Percentiles rank a stretch among this genome's conserved stretches.
Conservation (phyloP, 2,329 filamentous ascomycete genomes). For the Arthrobotrys megalospora region DNA sequence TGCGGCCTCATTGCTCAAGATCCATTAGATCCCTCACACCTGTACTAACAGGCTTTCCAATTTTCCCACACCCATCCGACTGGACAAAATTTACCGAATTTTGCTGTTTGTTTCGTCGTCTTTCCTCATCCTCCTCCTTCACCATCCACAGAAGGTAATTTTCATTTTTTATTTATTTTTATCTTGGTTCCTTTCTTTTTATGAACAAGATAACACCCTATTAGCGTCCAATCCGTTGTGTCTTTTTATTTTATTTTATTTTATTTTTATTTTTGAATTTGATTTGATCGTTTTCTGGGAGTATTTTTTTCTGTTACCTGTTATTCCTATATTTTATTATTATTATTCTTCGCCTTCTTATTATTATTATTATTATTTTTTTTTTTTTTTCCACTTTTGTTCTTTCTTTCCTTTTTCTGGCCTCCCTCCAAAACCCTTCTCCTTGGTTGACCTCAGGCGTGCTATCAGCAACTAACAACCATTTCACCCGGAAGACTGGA, state of each 20-base stretch:
- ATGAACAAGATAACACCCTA: too few species aligned
- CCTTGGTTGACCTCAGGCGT: conserved; percentile 33
- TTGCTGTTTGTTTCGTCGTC: conserved; percentile 10
- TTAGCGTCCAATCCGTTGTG: too few species aligned
- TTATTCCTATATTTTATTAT: conserved; percentile 19
- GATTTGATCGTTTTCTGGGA: too few species aligned
- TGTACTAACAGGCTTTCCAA: neutral
- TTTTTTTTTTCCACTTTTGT: conserved; percentile 37
- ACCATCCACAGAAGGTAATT: neutral
- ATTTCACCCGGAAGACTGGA: conserved; percentile 42
- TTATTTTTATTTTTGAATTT: too few species aligned
- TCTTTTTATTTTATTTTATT: too few species aligned
- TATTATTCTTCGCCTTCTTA: conserved; percentile 52
- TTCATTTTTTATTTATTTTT: conserved; percentile 27
- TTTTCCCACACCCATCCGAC: conserved; percentile 9
- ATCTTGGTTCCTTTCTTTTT: conserved; percentile 44
- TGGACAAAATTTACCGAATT: neutral
- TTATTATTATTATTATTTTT: conserved; percentile 37
- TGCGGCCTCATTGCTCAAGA: neutral
- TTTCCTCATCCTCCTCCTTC: conserved; percentile 14
- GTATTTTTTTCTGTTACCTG: too few species aligned
- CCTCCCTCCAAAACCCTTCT: conserved; percentile 50
- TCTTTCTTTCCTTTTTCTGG: conserved; percentile 60
- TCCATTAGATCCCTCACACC: conserved; percentile 6
- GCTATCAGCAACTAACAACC: conserved; percentile 46